These are phyloP conservation scores for Trichoderma harzianum DNA, from an alignment of 2,329 filamentous ascomycete species.

Conservation along the genomic window DNA sequence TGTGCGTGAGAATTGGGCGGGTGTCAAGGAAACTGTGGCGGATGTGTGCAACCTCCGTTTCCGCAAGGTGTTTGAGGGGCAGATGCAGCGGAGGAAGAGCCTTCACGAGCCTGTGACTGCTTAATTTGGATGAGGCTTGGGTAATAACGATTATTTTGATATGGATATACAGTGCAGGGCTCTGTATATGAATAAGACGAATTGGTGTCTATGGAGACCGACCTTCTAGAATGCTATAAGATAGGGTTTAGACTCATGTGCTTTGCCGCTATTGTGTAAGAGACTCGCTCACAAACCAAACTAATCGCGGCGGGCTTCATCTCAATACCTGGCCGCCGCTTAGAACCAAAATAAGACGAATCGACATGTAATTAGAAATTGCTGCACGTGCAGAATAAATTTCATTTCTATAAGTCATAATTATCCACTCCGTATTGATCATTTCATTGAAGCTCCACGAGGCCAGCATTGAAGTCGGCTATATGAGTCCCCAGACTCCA, in stretches of 20 bases:
- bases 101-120: constrained; percentile 17
- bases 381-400: background rate
- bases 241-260: background rate
- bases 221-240: background rate
- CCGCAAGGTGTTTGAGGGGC: constrained; percentile 25
- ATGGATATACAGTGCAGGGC: background rate
- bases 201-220: background rate
- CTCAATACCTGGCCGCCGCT: background rate
- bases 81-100: constrained; percentile 21
- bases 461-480: background rate
- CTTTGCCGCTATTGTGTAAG: background rate
- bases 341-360: background rate
- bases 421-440: background rate
- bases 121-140: background rate
- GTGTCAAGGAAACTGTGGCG: constrained; percentile 31
- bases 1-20: constrained; percentile 54
- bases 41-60: constrained; percentile 26
- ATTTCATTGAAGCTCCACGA: background rate
- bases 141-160: background rate
- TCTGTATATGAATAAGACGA: background rate
- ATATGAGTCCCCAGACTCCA: constrained; percentile 4
- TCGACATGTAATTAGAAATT: background rate
- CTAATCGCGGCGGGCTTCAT: background rate
- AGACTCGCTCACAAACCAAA: background rate
- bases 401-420: background rate